Base-by-base conservation (phyloP, 2,329 filamentous ascomycete genomes). In the Penicillium vulpinum region DNA sequence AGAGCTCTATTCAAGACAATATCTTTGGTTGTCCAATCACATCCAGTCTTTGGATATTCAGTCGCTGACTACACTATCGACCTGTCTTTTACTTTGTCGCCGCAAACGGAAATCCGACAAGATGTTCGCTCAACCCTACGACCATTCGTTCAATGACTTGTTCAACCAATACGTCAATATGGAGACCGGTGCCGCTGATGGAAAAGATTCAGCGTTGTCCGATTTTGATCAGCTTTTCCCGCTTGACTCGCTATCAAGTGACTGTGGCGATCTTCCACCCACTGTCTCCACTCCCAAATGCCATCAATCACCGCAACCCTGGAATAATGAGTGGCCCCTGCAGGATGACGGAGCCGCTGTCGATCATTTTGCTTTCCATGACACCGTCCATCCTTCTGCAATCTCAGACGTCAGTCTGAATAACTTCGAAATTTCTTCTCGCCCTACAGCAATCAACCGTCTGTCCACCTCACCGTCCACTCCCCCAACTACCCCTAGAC, bases 111-210 rank as follows among this genome's bases (percentile, higher is more conserved):
- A 69, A 76, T 81, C 77, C 58, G 72, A 75, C 66, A 79, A 81
- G 55, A 81, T 81, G 76, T 78, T 81, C 63, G 73, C 74, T 58
- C 73, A 77, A 62, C 67, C 67, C 53, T 75, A 74, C 49, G 75
- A 80, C 59, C 83, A 85, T 69, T 78, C 83, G 58, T 81, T 80
- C 73, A 82, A 83, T 73, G 82, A 83, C 70, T 78, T 87, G 72
- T 87, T 88, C 77, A 83, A 85, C 67, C 81, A 86, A 70, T 86
- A 84, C 69, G 78, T 86, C 71, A 80, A 85, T 63, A 80, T 82
- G 72, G 83, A 85, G 58, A 76, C 81, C 54, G 78, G 81, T 63
- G 78, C 77, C 53, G 77, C 76, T 64, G 76, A 79, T 59, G 73
- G 74, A 59, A 72, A 79, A 71, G 79, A 81, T 62, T 75, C 77